A percentile compares a stretch with the other conserved stretches of the same genome.
phyloP scores from a whole-genome alignment of 495 filamentous ascomycete genomes.

The Elasticomyces elasticus region DNA sequence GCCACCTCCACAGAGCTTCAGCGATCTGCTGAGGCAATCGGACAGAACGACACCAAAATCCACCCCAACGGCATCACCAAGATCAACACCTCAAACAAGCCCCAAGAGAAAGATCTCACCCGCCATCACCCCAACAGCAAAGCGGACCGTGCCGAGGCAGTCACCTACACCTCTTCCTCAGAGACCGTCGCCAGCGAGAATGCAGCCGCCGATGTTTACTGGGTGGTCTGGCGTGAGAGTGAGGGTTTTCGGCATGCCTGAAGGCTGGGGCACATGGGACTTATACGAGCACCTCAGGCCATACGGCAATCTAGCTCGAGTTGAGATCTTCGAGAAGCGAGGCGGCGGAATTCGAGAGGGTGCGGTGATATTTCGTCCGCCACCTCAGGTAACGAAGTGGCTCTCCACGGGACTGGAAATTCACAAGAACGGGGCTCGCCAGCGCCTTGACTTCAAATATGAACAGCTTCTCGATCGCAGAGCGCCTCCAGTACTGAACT shows the following conservation, averaged over 20 bases:
- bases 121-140: neutral
- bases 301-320: constrained; percentile 15
- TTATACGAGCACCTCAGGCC: constrained; percentile 13
- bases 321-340: constrained; percentile 15
- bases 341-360: neutral
- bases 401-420: neutral
- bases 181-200: neutral
- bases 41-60: neutral
- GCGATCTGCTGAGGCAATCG: neutral
- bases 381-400: constrained; percentile 1
- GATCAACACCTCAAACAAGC: neutral
- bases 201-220: neutral
- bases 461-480: neutral
- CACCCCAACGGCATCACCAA: neutral
- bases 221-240: constrained; percentile 8
- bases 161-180: neutral
- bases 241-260: constrained; percentile 9
- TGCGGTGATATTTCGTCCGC: constrained; percentile 19
- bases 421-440: neutral
- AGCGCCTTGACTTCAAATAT: neutral
- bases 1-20: neutral
- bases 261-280: constrained; percentile 13
- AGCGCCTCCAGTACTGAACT: too few relatives aligned
- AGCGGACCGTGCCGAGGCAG: neutral
- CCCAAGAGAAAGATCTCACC: neutral